Evolutionary conservation across 2,329 filamentous ascomycete genomes (phyloP).

Genomic region (Trichoderma atrobrunneum): DNA sequence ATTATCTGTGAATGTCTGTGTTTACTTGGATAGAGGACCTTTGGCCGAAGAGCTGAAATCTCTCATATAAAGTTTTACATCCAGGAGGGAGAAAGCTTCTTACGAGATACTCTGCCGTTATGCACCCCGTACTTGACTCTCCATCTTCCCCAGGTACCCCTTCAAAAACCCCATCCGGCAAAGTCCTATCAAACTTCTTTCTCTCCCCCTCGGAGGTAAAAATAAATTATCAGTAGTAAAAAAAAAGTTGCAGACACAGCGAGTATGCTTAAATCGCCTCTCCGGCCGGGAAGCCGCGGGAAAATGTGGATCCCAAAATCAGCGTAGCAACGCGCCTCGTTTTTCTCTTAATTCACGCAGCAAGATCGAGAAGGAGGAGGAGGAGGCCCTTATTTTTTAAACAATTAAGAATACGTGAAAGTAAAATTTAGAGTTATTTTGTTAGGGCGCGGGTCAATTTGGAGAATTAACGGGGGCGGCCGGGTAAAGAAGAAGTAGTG

Average conservation of each 20-base stretch:
- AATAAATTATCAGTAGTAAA: background rate
- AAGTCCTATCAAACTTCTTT: background rate
- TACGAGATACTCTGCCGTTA: background rate
- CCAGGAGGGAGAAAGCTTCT: background rate
- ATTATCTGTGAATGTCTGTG: background rate
- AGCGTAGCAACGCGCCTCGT: background rate
- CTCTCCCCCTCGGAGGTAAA: background rate
- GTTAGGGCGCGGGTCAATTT: background rate
- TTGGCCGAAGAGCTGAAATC: background rate
- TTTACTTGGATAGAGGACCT: background rate
- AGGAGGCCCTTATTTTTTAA: background rate
- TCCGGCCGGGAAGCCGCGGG: background rate
- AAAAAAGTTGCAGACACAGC: background rate
- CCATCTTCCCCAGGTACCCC: background rate
- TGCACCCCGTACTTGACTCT: background rate
- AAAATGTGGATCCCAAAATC: background rate
- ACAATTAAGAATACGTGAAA: background rate
- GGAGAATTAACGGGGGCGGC: background rate
- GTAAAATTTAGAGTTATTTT: slow-evolving; percentile 5
- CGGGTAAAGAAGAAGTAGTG: background rate
- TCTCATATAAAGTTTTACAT: background rate
- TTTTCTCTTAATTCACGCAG: background rate
- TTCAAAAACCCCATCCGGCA: background rate
- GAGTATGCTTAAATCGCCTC: background rate
- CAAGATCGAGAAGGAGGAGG: background rate